Evolutionary conservation across 164 flowering plant genomes (phyloP).

Genomic region (Liquidambar formosana): DNA sequence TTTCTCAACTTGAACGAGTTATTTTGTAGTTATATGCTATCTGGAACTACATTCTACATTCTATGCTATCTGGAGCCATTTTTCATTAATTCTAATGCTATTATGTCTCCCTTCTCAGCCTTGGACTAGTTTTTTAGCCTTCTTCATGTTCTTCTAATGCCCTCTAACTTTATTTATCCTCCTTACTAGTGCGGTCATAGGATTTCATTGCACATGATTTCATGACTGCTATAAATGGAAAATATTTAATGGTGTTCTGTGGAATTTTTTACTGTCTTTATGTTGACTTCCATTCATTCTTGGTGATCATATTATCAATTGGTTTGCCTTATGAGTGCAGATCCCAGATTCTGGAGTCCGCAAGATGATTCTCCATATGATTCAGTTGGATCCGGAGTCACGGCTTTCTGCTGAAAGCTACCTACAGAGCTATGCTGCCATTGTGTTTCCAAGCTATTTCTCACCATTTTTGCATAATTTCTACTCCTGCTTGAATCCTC

Average conservation of each 20-base stretch:
- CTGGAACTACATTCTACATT: too few species aligned
- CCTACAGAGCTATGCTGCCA: slow-evolving; percentile 70
- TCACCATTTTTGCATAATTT: slow-evolving; percentile 93
- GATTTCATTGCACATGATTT: neutral
- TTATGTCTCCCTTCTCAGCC: neutral
- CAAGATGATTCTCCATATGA: slow-evolving; percentile 97
- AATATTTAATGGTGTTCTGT: neutral
- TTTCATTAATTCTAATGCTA: too few species aligned
- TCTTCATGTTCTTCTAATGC: too few species aligned
- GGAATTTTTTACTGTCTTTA: neutral
- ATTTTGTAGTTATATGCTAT: too few species aligned
- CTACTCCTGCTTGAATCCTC: slow-evolving; percentile 87
- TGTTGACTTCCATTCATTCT: neutral
- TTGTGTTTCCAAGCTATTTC: slow-evolving; percentile 85
- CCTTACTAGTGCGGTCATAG: neutral
- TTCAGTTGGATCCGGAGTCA: slow-evolving; percentile 88
- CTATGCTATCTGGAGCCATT: too few species aligned
- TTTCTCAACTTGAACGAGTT: too few species aligned
- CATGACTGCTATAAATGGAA: neutral
- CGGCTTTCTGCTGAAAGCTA: slow-evolving; percentile 90
- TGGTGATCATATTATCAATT: neutral
- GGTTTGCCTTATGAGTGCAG: slow-evolving; percentile 35
- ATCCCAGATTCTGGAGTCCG: slow-evolving; percentile 92
- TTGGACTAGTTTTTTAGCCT: neutral
- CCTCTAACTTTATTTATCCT: neutral